Percentiles rank a stretch among this genome's conserved stretches.
Evolutionary conservation across 345 rosid species (phyloP).

Genomic region (Turritis glabra): DNA sequence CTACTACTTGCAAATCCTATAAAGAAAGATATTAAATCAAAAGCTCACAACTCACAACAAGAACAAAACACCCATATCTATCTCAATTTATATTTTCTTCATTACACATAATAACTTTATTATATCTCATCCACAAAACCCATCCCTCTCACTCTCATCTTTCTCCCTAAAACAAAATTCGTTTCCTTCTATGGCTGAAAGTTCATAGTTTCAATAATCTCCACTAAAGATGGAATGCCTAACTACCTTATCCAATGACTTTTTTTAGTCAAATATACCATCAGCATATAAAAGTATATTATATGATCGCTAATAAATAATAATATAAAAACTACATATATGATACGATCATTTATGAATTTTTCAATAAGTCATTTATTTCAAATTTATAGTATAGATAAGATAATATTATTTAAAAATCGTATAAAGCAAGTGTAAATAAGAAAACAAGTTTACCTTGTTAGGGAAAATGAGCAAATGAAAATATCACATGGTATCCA

Average conservation of each 20-base stretch:
- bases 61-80: slow-evolving; percentile 31
- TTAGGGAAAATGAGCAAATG: neutral
- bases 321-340: neutral
- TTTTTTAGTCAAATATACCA: neutral
- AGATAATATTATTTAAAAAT: neutral
- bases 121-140: slow-evolving; percentile 28
- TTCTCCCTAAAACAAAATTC: slow-evolving; percentile 7
- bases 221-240: slow-evolving; percentile 24
- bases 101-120: neutral
- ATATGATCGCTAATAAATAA: neutral
- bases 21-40: slow-evolving; percentile 19
- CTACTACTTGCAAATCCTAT: slow-evolving; percentile 31
- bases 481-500: neutral
- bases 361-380: neutral
- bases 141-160: slow-evolving; percentile 30
- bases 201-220: slow-evolving; percentile 27
- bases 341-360: neutral
- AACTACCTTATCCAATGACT: slow-evolving; percentile 33
- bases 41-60: slow-evolving; percentile 32
- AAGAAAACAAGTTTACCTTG: neutral
- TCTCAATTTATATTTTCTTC: slow-evolving; percentile 10
- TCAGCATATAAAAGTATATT: neutral
- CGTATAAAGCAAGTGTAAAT: neutral
- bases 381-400: neutral
- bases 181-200: slow-evolving; percentile 25